Percentiles rank a stretch among this genome's conserved stretches.
These are phyloP conservation scores for Diospyros kaki DNA, from an alignment of 148 eudicot species.

Conservation along the genomic window DNA sequence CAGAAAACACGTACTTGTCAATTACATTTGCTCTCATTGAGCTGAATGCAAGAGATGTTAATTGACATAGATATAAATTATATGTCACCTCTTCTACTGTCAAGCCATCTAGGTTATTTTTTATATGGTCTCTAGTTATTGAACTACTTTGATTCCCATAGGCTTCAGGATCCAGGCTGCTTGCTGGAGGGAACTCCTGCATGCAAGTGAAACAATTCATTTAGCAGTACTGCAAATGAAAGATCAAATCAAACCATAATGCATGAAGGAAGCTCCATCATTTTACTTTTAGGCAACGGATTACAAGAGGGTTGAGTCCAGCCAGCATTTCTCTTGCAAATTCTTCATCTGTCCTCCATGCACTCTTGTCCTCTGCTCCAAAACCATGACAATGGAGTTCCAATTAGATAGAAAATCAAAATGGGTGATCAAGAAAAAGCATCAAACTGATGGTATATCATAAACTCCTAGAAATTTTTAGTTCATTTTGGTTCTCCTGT, in stretches of 20 bases:
- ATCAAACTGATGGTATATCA: no score
- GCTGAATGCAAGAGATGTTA: neutral
- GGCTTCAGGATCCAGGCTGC: conserved; percentile 58
- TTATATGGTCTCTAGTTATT: conserved; percentile 53
- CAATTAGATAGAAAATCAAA: neutral
- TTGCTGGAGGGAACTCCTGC: conserved; percentile 57
- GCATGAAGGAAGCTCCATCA: neutral
- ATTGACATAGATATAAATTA: no score
- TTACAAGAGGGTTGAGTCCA: conserved; percentile 56
- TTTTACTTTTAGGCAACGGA: conserved; percentile 51
- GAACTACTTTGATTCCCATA: conserved; percentile 71
- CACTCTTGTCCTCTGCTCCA: conserved; percentile 51
- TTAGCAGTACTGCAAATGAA: neutral
- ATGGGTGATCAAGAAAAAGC: neutral
- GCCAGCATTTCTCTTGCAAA: conserved; percentile 81
- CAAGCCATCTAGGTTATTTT: conserved; percentile 48
- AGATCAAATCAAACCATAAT: no score
- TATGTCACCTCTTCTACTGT: conserved; percentile 45
- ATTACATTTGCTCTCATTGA: neutral
- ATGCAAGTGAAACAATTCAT: neutral
- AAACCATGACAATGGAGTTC: neutral
- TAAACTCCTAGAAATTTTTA: neutral
- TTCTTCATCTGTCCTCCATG: conserved; percentile 78
- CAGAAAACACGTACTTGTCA: neutral
- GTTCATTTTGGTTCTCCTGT: no score